phyloP scores from a whole-genome alignment of 352 stramenopile species.

The Phytophthora europaea region DNA sequence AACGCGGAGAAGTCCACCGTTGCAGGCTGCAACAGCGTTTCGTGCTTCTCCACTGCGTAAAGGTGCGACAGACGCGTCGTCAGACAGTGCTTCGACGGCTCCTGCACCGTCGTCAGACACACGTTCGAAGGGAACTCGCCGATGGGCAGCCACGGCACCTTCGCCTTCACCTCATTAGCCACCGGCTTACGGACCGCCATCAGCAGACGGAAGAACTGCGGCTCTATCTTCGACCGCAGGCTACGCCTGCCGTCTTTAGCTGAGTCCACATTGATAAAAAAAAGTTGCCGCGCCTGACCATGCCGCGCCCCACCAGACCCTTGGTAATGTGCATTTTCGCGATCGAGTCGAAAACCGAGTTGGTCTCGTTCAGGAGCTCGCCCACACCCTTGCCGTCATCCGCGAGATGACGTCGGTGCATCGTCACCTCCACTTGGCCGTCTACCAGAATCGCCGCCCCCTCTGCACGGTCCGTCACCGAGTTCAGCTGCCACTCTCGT shows the following conservation, averaged over 20 bases:
- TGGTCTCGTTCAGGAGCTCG: conserved; percentile 95
- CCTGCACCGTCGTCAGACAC: conserved; percentile 92
- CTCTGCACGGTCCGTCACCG: conserved; percentile 95
- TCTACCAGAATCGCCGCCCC: conserved; percentile 92
- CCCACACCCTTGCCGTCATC: conserved; percentile 96
- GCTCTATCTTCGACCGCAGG: conserved; percentile 73
- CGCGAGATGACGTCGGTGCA: conserved; percentile 93
- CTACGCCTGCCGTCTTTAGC: conserved; percentile 61
- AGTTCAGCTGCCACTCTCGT: conserved; percentile 82
- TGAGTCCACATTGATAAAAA: conserved; percentile 77
- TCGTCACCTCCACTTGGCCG: conserved; percentile 97
- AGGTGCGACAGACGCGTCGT: conserved; percentile 96
- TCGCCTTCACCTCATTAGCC: conserved; percentile 44
- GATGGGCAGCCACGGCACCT: conserved; percentile 72
- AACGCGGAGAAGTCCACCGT: conserved; percentile 78
- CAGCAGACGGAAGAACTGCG: conserved; percentile 75
- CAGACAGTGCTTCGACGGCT: conserved; percentile 78
- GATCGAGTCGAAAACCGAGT: conserved; percentile 80
- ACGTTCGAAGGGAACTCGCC: conserved; percentile 92
- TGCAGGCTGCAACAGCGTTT: conserved; percentile 78
- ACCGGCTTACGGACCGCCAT: conserved; percentile 56
- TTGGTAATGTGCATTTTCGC: conserved; percentile 67
- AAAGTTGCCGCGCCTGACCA: no score
- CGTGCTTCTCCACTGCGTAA: conserved; percentile 91
- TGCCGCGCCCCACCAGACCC: conserved; percentile 75